Evolutionary conservation across 192 early-diverging fungal species (phyloP).

Genomic region (Dimargaris cristalligena): DNA sequence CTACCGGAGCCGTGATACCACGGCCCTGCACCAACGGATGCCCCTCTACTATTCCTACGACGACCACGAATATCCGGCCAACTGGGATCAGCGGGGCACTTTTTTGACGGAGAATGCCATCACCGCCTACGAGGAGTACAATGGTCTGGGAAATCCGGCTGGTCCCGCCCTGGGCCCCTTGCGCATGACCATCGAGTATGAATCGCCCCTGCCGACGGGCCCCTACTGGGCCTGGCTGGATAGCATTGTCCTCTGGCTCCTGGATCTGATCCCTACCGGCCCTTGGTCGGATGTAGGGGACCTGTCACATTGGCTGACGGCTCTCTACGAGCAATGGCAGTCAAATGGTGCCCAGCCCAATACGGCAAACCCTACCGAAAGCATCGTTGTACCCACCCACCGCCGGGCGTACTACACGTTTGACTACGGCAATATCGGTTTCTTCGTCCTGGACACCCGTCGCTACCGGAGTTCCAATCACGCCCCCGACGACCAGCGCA

Average conservation of each 20-base stretch:
- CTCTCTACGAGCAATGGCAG: too few relatives aligned
- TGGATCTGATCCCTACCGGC: too few relatives aligned
- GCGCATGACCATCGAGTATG: too few relatives aligned
- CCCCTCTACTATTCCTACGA: slow-evolving; percentile 31
- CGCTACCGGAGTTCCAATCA: background rate
- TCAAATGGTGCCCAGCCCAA: too few relatives aligned
- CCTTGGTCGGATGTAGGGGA: background rate
- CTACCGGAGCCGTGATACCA: slow-evolving; percentile 20
- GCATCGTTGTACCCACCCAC: slow-evolving; percentile 7
- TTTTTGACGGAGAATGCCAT: slow-evolving; percentile 24
- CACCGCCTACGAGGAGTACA: slow-evolving; percentile 28
- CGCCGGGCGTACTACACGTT: background rate
- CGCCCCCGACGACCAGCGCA: background rate
- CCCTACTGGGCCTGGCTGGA: too few relatives aligned
- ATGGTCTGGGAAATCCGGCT: slow-evolving; percentile 22
- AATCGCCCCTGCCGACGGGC: too few relatives aligned
- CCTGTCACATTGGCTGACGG: background rate
- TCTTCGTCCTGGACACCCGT: slow-evolving; percentile 3
- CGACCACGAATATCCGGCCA: slow-evolving; percentile 33
- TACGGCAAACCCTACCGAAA: background rate
- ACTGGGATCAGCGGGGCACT: slow-evolving; percentile 25
- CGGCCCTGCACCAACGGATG: slow-evolving; percentile 17
- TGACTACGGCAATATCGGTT: background rate
- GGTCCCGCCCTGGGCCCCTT: background rate
- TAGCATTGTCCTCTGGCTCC: too few relatives aligned